A percentile compares a stretch with the other conserved stretches of the same genome.
Evolutionary conservation across 2,329 filamentous ascomycete genomes (phyloP).

Genomic region (Cladosporium sp.): DNA sequence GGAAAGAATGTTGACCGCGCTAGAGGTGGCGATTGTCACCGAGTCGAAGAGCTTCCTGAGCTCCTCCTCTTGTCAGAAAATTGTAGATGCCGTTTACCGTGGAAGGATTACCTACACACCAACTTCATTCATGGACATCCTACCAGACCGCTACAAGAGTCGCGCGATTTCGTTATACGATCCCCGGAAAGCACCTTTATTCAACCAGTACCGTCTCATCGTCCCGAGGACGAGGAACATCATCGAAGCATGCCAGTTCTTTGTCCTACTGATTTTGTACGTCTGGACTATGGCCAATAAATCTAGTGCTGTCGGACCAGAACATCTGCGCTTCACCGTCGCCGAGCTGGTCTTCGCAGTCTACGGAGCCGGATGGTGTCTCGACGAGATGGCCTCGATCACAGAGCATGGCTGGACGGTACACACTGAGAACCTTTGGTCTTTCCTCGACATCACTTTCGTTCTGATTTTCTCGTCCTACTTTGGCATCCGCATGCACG

Average conservation of each 20-base stretch:
- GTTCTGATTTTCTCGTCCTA: conserved; percentile 70
- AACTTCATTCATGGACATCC: conserved; percentile 76
- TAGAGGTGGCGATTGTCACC: conserved; percentile 80
- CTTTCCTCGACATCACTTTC: conserved; percentile 80
- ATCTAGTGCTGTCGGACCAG: conserved; percentile 49
- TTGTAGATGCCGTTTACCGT: conserved; percentile 79
- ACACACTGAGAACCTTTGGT: conserved; percentile 86
- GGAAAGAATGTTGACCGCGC: conserved; percentile 67
- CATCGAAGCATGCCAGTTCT: conserved; percentile 73
- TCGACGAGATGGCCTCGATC: conserved; percentile 76
- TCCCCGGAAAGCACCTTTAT: conserved; percentile 69
- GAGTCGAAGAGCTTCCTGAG: conserved; percentile 78
- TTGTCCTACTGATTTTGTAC: conserved; percentile 68
- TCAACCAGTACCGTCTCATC: conserved; percentile 83
- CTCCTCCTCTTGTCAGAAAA: conserved; percentile 76
- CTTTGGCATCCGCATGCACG: conserved; percentile 66
- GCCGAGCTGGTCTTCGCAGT: conserved; percentile 69
- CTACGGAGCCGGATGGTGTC: conserved; percentile 75
- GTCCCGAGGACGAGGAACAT: conserved; percentile 76
- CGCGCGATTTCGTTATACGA: conserved; percentile 81
- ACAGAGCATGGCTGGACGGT: conserved; percentile 76
- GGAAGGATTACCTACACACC: conserved; percentile 81
- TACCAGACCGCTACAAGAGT: conserved; percentile 83
- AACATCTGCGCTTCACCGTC: conserved; percentile 40
- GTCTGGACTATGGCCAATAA: conserved; percentile 70